Percentiles rank a stretch among this genome's conserved stretches.
Evolutionary conservation across 208 protist genomes (phyloP).

Genomic region (Crithidia fasciculata): DNA sequence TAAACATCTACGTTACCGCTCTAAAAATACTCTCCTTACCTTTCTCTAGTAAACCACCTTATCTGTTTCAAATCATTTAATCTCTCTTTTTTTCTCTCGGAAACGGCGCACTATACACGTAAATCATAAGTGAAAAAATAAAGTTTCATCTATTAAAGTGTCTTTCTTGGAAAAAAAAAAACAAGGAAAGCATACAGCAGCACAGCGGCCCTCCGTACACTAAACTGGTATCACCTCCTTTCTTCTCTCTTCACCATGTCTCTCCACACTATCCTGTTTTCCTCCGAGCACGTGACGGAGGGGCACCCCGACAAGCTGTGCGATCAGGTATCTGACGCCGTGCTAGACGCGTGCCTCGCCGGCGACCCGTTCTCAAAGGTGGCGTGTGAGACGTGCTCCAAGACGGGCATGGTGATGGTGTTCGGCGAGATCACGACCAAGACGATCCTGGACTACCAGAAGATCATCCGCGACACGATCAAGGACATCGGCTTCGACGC

Average conservation of each 20-base stretch:
- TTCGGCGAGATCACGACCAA: constrained; percentile 99
- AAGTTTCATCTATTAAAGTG: no score
- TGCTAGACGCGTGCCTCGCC: constrained; percentile 99
- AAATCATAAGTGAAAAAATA: no score
- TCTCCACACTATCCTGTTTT: constrained; percentile 97
- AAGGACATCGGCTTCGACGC: constrained; percentile 99
- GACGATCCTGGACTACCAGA: constrained; percentile 97
- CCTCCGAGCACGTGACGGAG: constrained; percentile 99
- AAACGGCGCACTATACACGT: no score
- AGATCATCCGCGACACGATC: constrained; percentile 96
- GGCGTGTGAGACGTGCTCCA: constrained; percentile 98
- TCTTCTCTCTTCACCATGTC: constrained; percentile 53
- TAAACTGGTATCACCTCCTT: no score
- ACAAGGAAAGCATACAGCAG: no score
- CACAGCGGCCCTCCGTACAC: no score
- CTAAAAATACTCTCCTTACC: no score
- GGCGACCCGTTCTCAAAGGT: constrained; percentile 97
- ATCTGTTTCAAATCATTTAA: no score
- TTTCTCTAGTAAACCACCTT: no score
- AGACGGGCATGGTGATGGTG: constrained; percentile 99
- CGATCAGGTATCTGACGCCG: constrained; percentile 99
- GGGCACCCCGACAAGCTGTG: constrained; percentile 99
- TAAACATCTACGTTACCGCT: no score
- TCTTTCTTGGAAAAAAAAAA: no score
- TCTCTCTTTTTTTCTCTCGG: no score